Conservation (phyloP, 257 asterid species). For the Ilex aquifolium region DNA sequence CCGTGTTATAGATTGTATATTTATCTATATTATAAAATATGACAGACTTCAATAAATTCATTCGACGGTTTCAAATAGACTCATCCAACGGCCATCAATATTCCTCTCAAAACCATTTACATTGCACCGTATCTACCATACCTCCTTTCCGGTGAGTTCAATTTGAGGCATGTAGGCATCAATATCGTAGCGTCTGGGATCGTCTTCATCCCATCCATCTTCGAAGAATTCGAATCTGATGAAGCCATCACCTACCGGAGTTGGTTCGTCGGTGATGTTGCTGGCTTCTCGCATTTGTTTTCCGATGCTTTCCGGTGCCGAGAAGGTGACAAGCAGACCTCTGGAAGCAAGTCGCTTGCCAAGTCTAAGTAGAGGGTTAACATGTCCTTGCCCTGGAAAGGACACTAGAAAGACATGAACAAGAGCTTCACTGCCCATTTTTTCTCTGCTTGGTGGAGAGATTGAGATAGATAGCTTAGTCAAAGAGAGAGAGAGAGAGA, state of each 20-base stretch:
- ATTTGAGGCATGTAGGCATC: conserved; percentile 37
- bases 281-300: conserved; percentile 38
- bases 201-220: conserved; percentile 38
- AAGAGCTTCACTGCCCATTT: conserved; percentile 28
- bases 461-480: no score
- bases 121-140: no score
- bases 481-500: no score
- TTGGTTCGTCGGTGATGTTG: conserved; percentile 26
- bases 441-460: not conserved
- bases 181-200: conserved; percentile 22
- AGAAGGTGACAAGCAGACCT: conserved; percentile 51
- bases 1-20: no score
- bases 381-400: conserved; percentile 76
- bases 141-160: conserved; percentile 34
- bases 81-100: no score
- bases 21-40: no score
- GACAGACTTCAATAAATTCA: no score
- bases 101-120: no score
- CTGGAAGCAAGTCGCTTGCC: conserved; percentile 54
- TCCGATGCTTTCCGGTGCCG: conserved; percentile 54
- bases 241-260: conserved; percentile 40
- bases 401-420: conserved; percentile 54
- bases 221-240: conserved; percentile 69
- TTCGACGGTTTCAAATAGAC: no score
- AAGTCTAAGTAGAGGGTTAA: conserved; percentile 69